Evolutionary conservation across 768 basidiomycete genomes (phyloP).

Genomic region (Austroboletus festivus): DNA sequence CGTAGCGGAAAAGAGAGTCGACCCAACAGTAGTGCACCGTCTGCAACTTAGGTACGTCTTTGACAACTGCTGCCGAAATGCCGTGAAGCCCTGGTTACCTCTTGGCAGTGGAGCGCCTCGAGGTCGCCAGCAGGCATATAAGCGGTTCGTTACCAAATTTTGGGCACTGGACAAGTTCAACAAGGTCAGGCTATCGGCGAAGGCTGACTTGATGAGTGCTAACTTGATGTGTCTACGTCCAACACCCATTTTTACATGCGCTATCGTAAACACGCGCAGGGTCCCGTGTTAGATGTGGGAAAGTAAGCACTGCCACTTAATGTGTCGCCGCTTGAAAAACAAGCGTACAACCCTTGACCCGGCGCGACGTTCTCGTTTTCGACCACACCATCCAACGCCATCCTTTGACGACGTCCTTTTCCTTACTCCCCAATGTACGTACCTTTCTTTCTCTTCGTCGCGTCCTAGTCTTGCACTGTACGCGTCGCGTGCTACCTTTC

Average conservation of each 20-base stretch:
- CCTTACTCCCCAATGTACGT: constrained; percentile 31
- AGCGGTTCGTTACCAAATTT: neutral
- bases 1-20: too few relatives aligned
- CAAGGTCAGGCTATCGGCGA: too few relatives aligned
- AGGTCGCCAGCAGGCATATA: neutral
- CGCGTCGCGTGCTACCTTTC: constrained; percentile 25
- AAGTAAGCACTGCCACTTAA: constrained; percentile 24
- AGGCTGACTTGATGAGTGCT: too few relatives aligned
- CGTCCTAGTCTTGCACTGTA: constrained; percentile 24
- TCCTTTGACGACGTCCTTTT: constrained; percentile 29
- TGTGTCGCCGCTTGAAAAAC: constrained; percentile 36
- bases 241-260: constrained; percentile 9
- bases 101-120: constrained; percentile 1
- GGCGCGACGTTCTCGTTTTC: constrained; percentile 31
- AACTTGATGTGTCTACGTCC: too few relatives aligned
- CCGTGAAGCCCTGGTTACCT: neutral
- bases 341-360: constrained; percentile 39
- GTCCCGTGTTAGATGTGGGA: constrained; percentile 15
- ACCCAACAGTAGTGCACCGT: too few relatives aligned
- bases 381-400: constrained; percentile 35
- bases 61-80: neutral
- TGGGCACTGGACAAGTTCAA: neutral
- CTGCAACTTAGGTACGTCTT: neutral
- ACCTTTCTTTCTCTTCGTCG: constrained; percentile 14
- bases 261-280: constrained; percentile 11